These are phyloP conservation scores for Ocimum tenuiflorum DNA, from an alignment of 257 asterid species.

Conservation along the genomic window DNA sequence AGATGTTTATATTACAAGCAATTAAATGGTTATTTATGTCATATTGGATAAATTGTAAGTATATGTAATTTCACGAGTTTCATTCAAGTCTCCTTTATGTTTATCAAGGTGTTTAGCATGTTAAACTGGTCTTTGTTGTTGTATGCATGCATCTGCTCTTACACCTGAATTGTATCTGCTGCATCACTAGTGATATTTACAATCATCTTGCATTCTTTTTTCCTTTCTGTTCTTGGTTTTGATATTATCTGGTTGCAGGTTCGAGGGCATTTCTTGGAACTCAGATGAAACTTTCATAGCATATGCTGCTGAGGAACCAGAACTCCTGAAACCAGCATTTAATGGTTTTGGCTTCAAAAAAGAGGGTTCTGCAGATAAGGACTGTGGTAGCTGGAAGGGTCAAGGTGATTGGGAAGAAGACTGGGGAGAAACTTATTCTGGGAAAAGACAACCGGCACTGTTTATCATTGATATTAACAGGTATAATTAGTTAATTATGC, in stretches of 20 bases:
- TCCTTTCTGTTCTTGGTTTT: not conserved
- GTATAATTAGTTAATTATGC: conserved; percentile 23
- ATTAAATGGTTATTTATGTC: not conserved
- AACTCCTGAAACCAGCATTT: conserved; percentile 57
- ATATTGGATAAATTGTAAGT: not conserved
- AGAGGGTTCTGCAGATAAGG: conserved; percentile 52
- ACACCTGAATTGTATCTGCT: not conserved
- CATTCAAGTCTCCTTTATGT: not conserved
- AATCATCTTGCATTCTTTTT: not conserved
- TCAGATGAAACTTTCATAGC: conserved; percentile 66
- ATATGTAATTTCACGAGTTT: not conserved
- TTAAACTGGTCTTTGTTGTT: not conserved
- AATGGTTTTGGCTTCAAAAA: conserved; percentile 50
- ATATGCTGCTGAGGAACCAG: conserved; percentile 83
- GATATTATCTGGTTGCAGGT: conserved; percentile 44
- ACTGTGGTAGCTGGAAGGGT: conserved; percentile 73
- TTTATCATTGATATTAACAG: conserved; percentile 62
- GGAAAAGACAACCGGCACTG: conserved; percentile 83
- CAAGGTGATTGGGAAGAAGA: conserved; percentile 97
- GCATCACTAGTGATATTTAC: not conserved
- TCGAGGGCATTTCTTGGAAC: conserved; percentile 95
- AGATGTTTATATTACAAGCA: not conserved
- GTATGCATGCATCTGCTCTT: not conserved
- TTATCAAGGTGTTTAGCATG: not conserved
- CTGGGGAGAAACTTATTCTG: conserved; percentile 93